Evolutionary conservation across 331 rosid species (phyloP).

Genomic region (Spiraea crenata): DNA sequence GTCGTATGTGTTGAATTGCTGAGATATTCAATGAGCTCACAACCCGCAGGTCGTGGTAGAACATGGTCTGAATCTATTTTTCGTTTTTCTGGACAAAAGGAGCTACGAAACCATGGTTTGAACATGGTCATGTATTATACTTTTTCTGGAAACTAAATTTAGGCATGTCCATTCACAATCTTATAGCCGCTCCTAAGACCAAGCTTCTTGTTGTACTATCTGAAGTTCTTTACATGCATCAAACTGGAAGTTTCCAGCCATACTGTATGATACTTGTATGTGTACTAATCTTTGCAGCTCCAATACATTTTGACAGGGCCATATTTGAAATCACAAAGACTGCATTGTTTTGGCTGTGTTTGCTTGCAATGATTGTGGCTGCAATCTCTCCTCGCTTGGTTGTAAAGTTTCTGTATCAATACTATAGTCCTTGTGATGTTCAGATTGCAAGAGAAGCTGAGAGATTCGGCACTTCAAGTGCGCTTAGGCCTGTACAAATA

Average conservation of each 20-base stretch:
- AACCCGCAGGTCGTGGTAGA: background rate
- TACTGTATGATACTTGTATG: background rate
- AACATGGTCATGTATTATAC: too few species aligned
- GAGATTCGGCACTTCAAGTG: conserved; percentile 37
- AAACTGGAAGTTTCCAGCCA: background rate
- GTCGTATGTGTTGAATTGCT: background rate
- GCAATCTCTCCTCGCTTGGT: conserved; percentile 71
- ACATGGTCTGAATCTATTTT: background rate
- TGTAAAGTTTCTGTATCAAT: conserved; percentile 53
- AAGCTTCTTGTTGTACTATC: background rate
- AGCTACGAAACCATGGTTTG: background rate
- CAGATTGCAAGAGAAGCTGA: conserved; percentile 83
- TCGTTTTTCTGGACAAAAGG: too few species aligned
- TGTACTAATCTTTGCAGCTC: conserved; percentile 33
- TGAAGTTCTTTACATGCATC: background rate
- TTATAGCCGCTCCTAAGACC: background rate
- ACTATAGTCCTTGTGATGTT: conserved; percentile 62
- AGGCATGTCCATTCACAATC: background rate
- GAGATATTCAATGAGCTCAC: background rate
- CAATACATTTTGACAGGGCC: conserved; percentile 59
- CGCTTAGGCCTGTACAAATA: conserved; percentile 50
- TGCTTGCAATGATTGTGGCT: conserved; percentile 51
- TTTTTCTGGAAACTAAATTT: background rate
- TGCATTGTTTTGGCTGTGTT: conserved; percentile 62
- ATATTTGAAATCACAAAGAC: conserved; percentile 42